Evolutionary conservation across 495 filamentous ascomycete species (phyloP), one percentile per base, ranked within the genome.

Genomic region (Delitschia confertaspora): DNA sequence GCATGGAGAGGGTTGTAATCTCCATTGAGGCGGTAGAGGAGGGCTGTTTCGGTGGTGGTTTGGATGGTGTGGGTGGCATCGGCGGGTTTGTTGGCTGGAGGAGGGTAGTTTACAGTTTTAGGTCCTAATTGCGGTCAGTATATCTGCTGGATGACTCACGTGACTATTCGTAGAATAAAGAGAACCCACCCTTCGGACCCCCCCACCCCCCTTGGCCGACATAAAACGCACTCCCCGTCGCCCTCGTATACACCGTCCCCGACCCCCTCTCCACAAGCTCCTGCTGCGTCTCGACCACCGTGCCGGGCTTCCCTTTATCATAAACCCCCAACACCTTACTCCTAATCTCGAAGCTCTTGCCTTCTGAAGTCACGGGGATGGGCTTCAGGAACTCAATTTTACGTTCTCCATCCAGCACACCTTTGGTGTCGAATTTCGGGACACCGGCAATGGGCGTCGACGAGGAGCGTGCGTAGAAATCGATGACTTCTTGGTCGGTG

Each of bases 1-100:
- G 85, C 83, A 58, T 93, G 86, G 33, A 93, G 78, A 18, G 86
- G 87, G 67, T 93, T 93, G 61, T 93, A 93, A 63, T 93, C 87
- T 54, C 85, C 87, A 49, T 94, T 91, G 24, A 93, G 72, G 33
- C 80, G 51, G 52, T 64, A 64, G 24, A 93, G 67, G 37, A 83
- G 73, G 10, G 87, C 78, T 0, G 82, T 78, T 61, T 88, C 77
- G 27, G 62, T 45, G 11, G 68, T 82, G 1, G 76, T 87, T 60
- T 83, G 80, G 33, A 77, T 64, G 48, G 72, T 72, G 51, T 81
- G 75, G n/a, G 76, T 70, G 31, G 72, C 81, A 61, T 91, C 83
- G n/a, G 88, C 82, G 42, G 70, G 69, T 64, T 74, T 79, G 35
- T 68, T 80, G 55, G 75, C 61, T 4, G 87, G 87, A 6, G 83